Evolutionary conservation across 108 stramenopile species (phyloP).

Genomic region (Aurantiochytrium sp.): DNA sequence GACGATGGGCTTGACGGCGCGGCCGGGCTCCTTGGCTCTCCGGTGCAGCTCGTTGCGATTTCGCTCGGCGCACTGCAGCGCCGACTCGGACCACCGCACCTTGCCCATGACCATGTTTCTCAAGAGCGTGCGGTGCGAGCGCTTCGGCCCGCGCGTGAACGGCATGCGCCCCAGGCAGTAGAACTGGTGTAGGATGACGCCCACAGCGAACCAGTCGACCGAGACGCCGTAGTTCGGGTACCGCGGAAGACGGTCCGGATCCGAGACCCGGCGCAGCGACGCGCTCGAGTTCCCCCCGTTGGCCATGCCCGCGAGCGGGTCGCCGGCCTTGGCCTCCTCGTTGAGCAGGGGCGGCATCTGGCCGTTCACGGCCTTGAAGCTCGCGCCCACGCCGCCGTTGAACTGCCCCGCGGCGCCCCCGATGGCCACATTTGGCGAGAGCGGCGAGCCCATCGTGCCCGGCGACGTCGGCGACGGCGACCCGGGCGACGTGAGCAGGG

Average conservation of each 20-base stretch:
- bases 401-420: background rate
- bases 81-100: background rate
- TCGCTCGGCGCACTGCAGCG: background rate
- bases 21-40: background rate
- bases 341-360: background rate
- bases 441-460: background rate
- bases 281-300: no score
- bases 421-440: background rate
- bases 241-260: background rate
- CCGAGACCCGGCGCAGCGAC: background rate
- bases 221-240: slow-evolving; percentile 5
- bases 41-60: background rate
- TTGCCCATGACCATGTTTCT: background rate
- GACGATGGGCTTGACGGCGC: background rate
- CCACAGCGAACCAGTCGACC: slow-evolving; percentile 14
- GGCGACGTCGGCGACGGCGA: background rate
- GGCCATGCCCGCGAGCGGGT: no score
- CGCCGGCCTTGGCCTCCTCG: background rate
- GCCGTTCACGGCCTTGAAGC: background rate
- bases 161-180: background rate
- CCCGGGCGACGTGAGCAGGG: background rate
- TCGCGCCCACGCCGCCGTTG: background rate
- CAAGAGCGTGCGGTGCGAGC: slow-evolving; percentile 21
- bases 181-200: slow-evolving; percentile 10
- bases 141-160: background rate